Evolutionary conservation across 2,329 filamentous ascomycete genomes (phyloP).

Genomic region (Aspergillaceae sp.): DNA sequence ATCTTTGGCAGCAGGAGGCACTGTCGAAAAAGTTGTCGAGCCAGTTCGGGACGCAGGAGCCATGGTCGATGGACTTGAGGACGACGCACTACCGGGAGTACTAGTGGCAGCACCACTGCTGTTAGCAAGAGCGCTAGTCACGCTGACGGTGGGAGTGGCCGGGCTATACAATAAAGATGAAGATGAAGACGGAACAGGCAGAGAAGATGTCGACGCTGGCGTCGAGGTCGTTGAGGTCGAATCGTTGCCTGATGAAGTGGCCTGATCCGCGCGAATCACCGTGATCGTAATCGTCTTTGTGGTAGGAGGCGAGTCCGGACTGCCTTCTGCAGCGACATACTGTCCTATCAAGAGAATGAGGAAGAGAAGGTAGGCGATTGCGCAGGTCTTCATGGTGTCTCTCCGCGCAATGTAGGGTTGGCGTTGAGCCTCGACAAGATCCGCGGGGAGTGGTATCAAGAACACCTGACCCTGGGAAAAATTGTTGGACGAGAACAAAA

Average conservation of each 20-base stretch:
- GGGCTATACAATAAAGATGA: no score
- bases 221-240: background rate
- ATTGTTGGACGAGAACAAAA: background rate
- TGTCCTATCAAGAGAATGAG: conserved; percentile 28
- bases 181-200: background rate
- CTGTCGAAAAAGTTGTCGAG: conserved; percentile 9
- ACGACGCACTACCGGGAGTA: conserved; percentile 9
- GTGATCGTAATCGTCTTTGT: conserved; percentile 36
- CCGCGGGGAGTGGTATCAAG: no score
- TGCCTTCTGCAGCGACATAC: conserved; percentile 17
- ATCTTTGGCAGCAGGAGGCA: conserved; percentile 9
- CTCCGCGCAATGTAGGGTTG: background rate
- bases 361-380: conserved; percentile 21
- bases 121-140: no score
- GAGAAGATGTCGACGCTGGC: no score
- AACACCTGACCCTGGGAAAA: background rate
- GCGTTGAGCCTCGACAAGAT: no score
- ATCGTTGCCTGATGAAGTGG: conserved; percentile 1
- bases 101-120: conserved; percentile 9
- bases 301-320: conserved; percentile 15
- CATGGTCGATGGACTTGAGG: conserved; percentile 15
- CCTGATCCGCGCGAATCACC: conserved; percentile 36
- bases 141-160: no score
- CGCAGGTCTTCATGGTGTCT: conserved; percentile 28
- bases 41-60: conserved; percentile 8